Base-by-base conservation (phyloP, 2,329 filamentous ascomycete genomes). In the Hypoxylon sp. region DNA sequence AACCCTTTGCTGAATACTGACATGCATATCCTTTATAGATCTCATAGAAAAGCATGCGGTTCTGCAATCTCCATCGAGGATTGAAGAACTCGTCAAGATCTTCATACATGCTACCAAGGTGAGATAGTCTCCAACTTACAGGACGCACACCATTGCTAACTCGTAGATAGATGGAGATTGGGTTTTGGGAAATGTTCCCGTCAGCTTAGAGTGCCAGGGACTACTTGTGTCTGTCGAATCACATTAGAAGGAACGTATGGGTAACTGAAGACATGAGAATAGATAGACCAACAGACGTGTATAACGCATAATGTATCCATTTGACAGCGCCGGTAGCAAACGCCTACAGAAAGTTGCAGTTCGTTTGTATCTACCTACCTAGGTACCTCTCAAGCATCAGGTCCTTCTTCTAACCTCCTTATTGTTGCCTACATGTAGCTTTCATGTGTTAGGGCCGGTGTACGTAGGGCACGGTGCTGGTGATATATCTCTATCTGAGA, bases 31-130 rank as follows among this genome's bases (percentile, higher is more conserved):
- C 26, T 47, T n/a, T 47, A 53, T 46, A 92, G 92, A 88, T 67
- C 80, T 97, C 31, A 84, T 98, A 8, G 95, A 98, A 79, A 87
- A 88, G 72, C 86, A 94, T 75, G 90, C 92, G 14, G 82, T 86
- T n/a, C 82, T 89, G 53, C 92, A 95, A 73, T 94, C 93, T 1
- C 89, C 91, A 0, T 84, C 84, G 39, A 85, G 94, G 47, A 87
- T 98, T 64, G 94, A 97, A 74, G 92, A 97, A 77, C 82, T 98
- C 54, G 89, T 95, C 50, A 85, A 88, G 71, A 93, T 98, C 55
- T 98, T 98, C 76, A 88, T 94, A 51, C 91, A 94, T 73, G 93
- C 92, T n/a, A 97, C 94, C 14, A 92, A 91, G 84, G 92, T 93
- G 79, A 80, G 86, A 77, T 17, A 54, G 3, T 10, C 54, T 11